These are phyloP conservation scores for Synchytrium microbalum DNA, from an alignment of 371 early-diverging fungal genomes.

Conservation along the genomic window DNA sequence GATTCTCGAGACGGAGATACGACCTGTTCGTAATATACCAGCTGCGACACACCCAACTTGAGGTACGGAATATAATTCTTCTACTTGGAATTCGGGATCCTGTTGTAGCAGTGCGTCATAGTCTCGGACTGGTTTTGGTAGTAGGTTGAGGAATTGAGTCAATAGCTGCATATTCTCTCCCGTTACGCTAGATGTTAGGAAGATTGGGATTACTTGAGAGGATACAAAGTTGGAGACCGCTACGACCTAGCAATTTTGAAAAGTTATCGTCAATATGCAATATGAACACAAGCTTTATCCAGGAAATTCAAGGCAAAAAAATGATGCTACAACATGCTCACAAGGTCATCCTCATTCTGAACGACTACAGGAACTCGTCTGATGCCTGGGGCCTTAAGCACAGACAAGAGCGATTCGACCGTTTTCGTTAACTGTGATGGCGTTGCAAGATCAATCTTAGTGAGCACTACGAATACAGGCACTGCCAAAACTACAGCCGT, in stretches of 20 bases:
- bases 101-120: neutral
- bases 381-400: slow-evolving; percentile 38
- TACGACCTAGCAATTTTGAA: too few species aligned
- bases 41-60: slow-evolving; percentile 34
- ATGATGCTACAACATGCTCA: too few species aligned
- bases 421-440: slow-evolving; percentile 32
- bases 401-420: slow-evolving; percentile 24
- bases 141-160: slow-evolving; percentile 32
- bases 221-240: too few species aligned
- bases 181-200: slow-evolving; percentile 41
- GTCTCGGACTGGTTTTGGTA: slow-evolving; percentile 23
- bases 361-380: slow-evolving; percentile 34
- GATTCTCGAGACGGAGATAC: slow-evolving; percentile 13
- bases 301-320: too few species aligned
- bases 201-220: slow-evolving; percentile 35
- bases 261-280: too few species aligned
- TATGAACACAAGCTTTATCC: too few species aligned
- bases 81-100: slow-evolving; percentile 31
- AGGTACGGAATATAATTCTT: slow-evolving; percentile 39
- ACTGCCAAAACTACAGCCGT: slow-evolving; percentile 34
- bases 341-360: slow-evolving; percentile 37
- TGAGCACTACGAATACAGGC: slow-evolving; percentile 46
- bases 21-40: slow-evolving; percentile 31
- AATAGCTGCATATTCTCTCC: slow-evolving; percentile 42
- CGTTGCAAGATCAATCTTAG: slow-evolving; percentile 43